phyloP scores from a whole-genome alignment of 352 stramenopile species.

The Globisporangium nagaii region DNA sequence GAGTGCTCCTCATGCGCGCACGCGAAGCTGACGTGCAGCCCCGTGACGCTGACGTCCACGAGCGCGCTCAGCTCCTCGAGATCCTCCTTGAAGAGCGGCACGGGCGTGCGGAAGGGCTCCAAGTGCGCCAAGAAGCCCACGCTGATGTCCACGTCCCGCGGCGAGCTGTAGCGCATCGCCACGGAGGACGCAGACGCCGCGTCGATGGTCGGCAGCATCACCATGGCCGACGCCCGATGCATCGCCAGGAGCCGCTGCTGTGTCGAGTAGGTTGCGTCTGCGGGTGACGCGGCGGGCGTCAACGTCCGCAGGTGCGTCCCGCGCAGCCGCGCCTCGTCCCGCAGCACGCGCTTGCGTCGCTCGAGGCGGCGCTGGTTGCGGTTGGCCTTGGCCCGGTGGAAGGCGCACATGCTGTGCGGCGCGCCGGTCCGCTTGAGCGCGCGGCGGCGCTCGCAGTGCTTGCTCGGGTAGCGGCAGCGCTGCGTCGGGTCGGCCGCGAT shows the following conservation, averaged over 20 bases:
- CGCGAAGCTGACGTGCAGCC: background rate
- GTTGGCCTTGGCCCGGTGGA: conserved; percentile 12
- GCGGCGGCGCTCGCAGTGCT: conserved; percentile 5
- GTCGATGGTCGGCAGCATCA: conserved; percentile 7
- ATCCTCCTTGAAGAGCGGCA: conserved; percentile 29
- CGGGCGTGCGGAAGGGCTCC: conserved; percentile 29
- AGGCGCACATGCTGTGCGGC: conserved; percentile 9
- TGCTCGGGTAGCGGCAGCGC: conserved; percentile 11
- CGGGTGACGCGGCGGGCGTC: too few species aligned
- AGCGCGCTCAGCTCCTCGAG: conserved; percentile 32
- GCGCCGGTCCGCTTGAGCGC: conserved; percentile 7
- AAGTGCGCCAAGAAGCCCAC: conserved; percentile 11
- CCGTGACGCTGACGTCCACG: conserved; percentile 19
- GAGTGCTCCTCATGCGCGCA: background rate
- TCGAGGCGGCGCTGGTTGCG: conserved; percentile 11
- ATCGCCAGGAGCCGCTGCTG: conserved; percentile 5
- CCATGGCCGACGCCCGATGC: background rate
- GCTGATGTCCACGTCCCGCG: conserved; percentile 17
- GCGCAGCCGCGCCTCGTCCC: conserved; percentile 9
- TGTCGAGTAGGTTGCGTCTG: background rate
- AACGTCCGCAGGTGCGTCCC: background rate
- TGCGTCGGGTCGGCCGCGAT: conserved; percentile 21
- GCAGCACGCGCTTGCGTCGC: conserved; percentile 7
- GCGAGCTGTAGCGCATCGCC: conserved; percentile 12
- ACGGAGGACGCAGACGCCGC: background rate